Base-by-base conservation (phyloP, 1,139 yeast species). In the Candida neerlandica region DNA sequence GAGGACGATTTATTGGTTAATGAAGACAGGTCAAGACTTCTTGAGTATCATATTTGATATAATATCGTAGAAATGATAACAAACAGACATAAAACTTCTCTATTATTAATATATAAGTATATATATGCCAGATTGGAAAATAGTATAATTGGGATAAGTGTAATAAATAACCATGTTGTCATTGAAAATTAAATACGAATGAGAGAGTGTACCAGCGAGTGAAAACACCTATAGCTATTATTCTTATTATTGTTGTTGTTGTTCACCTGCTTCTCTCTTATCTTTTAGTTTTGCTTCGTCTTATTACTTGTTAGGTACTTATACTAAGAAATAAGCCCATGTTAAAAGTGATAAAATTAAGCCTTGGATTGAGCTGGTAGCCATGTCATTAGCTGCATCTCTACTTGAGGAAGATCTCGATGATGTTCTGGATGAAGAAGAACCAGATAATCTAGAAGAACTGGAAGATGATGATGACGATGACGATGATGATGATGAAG, bases 11-110 rank as follows among this genome's bases (percentile, higher is more conserved):
- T 71, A 21, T 59, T 71, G 19, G 56, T 67, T 44, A 58, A 61
- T 16, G 62, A 64, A 15, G 72, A 71, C 32, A 64, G 66, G 21
- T 60, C 65, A 11, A 61, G 69, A 45, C 56, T 73, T 51, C 59
- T 70, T 41, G 80, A 73, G 51, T 75, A 73, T 51, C 80, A 73
- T 56, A 60, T 71, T 43, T 72, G 57, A 49, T 7, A 23, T 5
- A n/a, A n/a, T n/a, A n/a, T n/a, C n/a, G n/a, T n/a, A n/a, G n/a
- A n/a, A n/a, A n/a, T n/a, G n/a, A n/a, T n/a, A n/a, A n/a, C n/a
- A n/a, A n/a, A n/a, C n/a, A 21, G 23, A 21, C 23, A 21, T 21
- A 21, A 18, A 21, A 18, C 23, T 5, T 41, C 10, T 41, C 35
- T 41, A 30, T 41, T 26, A 41, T 16, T 21, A 41, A 35, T 35